Base-by-base conservation (phyloP, 2,329 filamentous ascomycete species). In the Alternaria gansuensis region DNA sequence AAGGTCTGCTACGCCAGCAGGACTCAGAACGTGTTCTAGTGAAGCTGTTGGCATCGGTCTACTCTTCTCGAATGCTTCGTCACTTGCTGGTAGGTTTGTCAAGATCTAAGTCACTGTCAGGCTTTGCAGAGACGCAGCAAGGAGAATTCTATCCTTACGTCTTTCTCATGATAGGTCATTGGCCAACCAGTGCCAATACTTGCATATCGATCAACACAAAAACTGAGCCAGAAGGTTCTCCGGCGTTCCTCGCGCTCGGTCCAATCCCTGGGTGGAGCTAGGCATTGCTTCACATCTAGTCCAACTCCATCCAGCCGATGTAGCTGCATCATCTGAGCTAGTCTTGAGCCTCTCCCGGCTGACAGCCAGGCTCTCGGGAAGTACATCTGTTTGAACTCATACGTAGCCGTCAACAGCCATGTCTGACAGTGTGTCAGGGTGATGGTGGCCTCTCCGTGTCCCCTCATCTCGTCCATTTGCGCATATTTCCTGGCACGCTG, bases 141-240 rank as follows among this genome's bases (percentile, higher is more conserved):
- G 17, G n/a, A 2, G 10, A 48, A 7, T 8, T n/a, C 8, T 14
- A n/a, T 37, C 44, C 83, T 77, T 69, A 88, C 85, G 75, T 99
- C 95, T 73, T 85, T 87, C 79, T 99, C 95, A 65, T 98, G 94
- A 54, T 98, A 87, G 0, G 86, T 88, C 91, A 98, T 94, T 0
- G 95, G 95, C 95, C 95, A 98, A 6, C 95, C 95, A 2, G 95
- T 98, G 33, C 95, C 95, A 56, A 97, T 95, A 71, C 93, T 97
- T 5, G 93, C 91, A 78, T 97, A 98, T 51, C 95, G 87, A 73
- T 98, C 95, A 63, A 93, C 82, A 68, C 90, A 92, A 72, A 97
- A 98, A 3, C 90, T 87, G 87, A 95, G 90, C 95, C 95, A 99
- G 68, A 98, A 98, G 0, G 93, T 96, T 64, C 95, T 85, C 51